Evolutionary conservation across 2,329 filamentous ascomycete species (phyloP), one percentile per base, ranked within the genome.

Genomic region (Tolypocladium tropicale): DNA sequence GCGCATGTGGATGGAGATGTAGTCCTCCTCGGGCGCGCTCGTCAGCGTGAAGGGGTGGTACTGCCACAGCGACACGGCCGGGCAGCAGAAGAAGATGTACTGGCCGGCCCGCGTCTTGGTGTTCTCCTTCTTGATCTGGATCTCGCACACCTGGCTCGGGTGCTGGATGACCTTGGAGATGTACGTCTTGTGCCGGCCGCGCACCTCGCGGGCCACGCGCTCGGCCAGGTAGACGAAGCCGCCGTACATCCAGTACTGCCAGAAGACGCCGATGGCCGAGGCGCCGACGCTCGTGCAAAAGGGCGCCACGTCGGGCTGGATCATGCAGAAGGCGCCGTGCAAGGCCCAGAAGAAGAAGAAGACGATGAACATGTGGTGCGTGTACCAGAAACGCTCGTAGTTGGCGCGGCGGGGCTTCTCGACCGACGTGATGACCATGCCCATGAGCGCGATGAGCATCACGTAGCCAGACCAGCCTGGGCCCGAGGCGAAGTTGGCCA

Each of bases 321-420:
- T 93, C 89, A 94, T 93, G 73, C 90, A 93, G 75, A 91, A 94
- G 30, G 88, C 87, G 57, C 89, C 90, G 72, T 95, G 90, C 65
- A 93, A 81, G n/a, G 89, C 85, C 89, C 89, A 94, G 78, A 94
- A 92, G 63, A 93, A 78, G 76, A 94, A 94, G 79, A 94, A 94
- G 61, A 93, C 67, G 71, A 93, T 83, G 70, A 94, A 94, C 69
- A 94, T 81, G 74, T 94, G 90, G 72, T 95, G 89, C 2, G 87
- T 90, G 71, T 91, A 92, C 89, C 90, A 95, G 78, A 94, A 95
- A 30, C 89, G 86, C 71, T 93, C 89, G 69, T 90, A 93, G 74
- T 94, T 92, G 59, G 86, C 86, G 55, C 89, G 83, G 53, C 89
- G 81, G 11, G 84, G 83, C 75, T 89, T 89, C 73, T 93, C 89